These are phyloP conservation scores for Malus hybrid DNA, from an alignment of 331 rosid species.

Conservation along the genomic window DNA sequence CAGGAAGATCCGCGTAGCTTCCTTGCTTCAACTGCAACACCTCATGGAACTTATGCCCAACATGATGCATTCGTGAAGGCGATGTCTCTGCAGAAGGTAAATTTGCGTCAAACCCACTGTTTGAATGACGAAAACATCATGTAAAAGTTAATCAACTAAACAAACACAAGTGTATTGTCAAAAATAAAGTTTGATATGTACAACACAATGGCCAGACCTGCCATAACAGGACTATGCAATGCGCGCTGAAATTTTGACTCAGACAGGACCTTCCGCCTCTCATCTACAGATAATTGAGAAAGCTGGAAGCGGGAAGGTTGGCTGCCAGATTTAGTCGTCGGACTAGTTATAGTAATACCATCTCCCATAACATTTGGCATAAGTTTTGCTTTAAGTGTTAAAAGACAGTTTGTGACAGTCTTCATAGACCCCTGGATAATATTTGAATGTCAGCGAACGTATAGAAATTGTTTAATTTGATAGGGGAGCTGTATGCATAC, in stretches of 20 bases:
- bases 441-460: neutral
- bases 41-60: constrained; percentile 63
- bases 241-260: constrained; percentile 47
- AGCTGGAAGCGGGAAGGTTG: constrained; percentile 14
- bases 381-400: constrained; percentile 36
- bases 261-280: constrained; percentile 27
- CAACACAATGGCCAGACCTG: constrained; percentile 28
- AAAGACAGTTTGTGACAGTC: constrained; percentile 48
- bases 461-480: too few relatives aligned
- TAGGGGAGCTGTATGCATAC: neutral
- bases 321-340: constrained; percentile 26
- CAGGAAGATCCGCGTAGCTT: constrained; percentile 58
- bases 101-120: neutral
- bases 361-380: constrained; percentile 28
- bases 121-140: constrained; percentile 1
- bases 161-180: neutral
- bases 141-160: neutral
- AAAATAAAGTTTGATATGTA: neutral
- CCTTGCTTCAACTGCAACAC: constrained; percentile 68
- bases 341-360: constrained; percentile 7
- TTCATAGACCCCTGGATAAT: constrained; percentile 59
- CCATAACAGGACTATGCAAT: constrained; percentile 34
- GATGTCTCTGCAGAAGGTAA: constrained; percentile 31
- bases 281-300: constrained; percentile 29
- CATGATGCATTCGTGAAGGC: constrained; percentile 28